These are phyloP conservation scores for Annulohypoxylon maeteangense DNA, from an alignment of 495 filamentous ascomycete species.

Conservation along the genomic window DNA sequence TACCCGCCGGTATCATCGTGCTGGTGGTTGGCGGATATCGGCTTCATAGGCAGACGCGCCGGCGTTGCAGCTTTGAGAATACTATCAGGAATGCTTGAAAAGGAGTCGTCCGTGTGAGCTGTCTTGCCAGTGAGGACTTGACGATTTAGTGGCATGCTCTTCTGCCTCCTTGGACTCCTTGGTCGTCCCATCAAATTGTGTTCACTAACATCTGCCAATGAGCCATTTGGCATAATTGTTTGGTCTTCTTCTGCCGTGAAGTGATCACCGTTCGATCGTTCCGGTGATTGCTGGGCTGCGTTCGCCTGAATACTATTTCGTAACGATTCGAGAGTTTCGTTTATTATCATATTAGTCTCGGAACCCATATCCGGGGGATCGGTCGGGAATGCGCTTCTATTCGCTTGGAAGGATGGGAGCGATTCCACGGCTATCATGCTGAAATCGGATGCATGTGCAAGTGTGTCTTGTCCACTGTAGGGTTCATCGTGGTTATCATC, in stretches of 20 bases:
- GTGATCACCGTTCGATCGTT: neutral
- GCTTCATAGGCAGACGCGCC: constrained; percentile 39
- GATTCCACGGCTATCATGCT: constrained; percentile 61
- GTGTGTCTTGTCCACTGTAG: constrained; percentile 51
- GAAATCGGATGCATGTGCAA: constrained; percentile 59
- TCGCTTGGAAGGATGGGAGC: constrained; percentile 54
- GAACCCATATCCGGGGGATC: constrained; percentile 54
- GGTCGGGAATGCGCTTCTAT: constrained; percentile 46
- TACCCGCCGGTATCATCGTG: constrained; percentile 48
- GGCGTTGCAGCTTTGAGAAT: constrained; percentile 46
- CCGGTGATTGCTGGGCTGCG: constrained; percentile 3
- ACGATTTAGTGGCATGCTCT: constrained; percentile 31
- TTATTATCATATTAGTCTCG: constrained; percentile 57
- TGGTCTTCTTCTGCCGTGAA: constrained; percentile 26
- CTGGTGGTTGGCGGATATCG: constrained; percentile 21
- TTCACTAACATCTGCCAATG: constrained; percentile 21
- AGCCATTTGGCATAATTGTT: constrained; percentile 12
- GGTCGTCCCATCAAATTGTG: constrained; percentile 15
- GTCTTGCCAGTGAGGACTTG: constrained; percentile 44
- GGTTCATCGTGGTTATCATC: constrained; percentile 24
- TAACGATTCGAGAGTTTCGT: constrained; percentile 55
- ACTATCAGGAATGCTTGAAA: constrained; percentile 47
- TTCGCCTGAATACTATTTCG: constrained; percentile 49
- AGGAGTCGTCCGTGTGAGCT: constrained; percentile 43
- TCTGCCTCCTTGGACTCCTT: constrained; percentile 40